Evolutionary conservation across 371 early-diverging fungal species (phyloP).

Genomic region (Mucor velutinosus): DNA sequence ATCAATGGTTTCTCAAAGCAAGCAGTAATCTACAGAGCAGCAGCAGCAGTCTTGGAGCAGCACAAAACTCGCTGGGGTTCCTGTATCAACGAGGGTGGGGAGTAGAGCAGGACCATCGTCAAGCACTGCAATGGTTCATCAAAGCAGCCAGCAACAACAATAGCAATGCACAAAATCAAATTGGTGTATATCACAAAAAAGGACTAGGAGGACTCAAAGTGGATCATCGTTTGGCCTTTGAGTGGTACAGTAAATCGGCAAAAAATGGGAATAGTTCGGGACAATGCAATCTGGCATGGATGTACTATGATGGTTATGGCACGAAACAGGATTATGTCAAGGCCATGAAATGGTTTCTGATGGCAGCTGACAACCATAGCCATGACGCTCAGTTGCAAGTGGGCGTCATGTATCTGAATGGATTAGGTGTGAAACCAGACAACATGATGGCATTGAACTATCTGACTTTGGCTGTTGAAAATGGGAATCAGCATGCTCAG

Average conservation of each 20-base stretch:
- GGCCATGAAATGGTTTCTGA: constrained; percentile 2
- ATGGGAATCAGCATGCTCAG: not conserved
- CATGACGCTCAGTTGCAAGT: constrained; percentile 7
- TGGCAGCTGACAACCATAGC: not conserved
- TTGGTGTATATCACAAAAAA: constrained; percentile 8
- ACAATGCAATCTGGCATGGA: constrained; percentile 5
- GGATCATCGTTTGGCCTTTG: constrained; percentile 3
- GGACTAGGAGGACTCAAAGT: constrained; percentile 3
- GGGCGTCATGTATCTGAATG: constrained; percentile 11
- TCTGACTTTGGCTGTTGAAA: not conserved
- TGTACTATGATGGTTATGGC: constrained; percentile 7
- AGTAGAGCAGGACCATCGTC: not conserved
- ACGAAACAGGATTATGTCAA: constrained; percentile 1
- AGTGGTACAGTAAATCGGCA: constrained; percentile 14
- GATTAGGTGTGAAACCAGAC: not conserved
- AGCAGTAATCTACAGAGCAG: not conserved
- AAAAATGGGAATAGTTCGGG: constrained; percentile 1
- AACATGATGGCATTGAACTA: not conserved
- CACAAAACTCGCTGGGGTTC: constrained; percentile 5
- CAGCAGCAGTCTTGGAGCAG: not conserved
- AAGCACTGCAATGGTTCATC: constrained; percentile 7
- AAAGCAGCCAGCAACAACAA: constrained; percentile 4
- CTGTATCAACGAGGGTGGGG: constrained; percentile 4
- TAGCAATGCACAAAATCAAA: constrained; percentile 8
- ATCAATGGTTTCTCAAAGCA: constrained; percentile 7